A percentile compares a stretch with the other conserved stretches of the same genome.
Evolutionary conservation across 2,329 filamentous ascomycete genomes (phyloP).

Genomic region (Fulvia fulva): DNA sequence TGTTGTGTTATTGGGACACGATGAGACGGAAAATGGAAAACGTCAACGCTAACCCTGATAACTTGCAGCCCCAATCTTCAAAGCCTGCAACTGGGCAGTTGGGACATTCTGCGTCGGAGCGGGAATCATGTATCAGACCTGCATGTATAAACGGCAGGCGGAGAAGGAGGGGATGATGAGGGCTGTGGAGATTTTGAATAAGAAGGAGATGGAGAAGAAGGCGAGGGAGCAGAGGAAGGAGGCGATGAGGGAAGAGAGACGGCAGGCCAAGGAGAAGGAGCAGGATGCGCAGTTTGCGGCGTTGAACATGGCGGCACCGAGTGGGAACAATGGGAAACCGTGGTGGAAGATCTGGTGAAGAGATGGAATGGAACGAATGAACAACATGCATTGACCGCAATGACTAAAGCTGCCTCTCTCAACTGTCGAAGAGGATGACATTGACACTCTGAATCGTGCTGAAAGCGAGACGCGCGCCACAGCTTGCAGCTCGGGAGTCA

Average conservation of each 20-base stretch:
- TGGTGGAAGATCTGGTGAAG: conserved; percentile 36
- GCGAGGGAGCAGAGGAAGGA: conserved; percentile 46
- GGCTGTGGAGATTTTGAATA: conserved; percentile 75
- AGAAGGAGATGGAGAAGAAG: conserved; percentile 63
- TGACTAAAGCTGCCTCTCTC: no score
- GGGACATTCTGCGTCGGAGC: conserved; percentile 68
- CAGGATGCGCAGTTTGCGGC: conserved; percentile 36
- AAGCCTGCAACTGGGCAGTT: conserved; percentile 80
- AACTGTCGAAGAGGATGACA: no score
- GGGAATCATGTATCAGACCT: conserved; percentile 77
- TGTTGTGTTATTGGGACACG: no score
- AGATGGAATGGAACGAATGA: not conserved
- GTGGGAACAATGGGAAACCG: conserved; percentile 23
- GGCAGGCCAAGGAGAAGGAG: conserved; percentile 42
- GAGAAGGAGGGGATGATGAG: conserved; percentile 82
- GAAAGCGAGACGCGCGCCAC: no score
- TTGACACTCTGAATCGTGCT: no score
- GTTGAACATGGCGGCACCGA: conserved; percentile 19
- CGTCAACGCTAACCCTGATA: no score
- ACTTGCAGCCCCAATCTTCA: conserved; percentile 54
- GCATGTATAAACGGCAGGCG: conserved; percentile 66
- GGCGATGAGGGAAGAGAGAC: conserved; percentile 36
- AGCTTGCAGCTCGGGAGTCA: no score
- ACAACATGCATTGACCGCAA: no score
- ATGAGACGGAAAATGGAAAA: no score